Evolutionary conservation across 371 early-diverging fungal genomes (phyloP).

Genomic region (Mortierella sp.): DNA sequence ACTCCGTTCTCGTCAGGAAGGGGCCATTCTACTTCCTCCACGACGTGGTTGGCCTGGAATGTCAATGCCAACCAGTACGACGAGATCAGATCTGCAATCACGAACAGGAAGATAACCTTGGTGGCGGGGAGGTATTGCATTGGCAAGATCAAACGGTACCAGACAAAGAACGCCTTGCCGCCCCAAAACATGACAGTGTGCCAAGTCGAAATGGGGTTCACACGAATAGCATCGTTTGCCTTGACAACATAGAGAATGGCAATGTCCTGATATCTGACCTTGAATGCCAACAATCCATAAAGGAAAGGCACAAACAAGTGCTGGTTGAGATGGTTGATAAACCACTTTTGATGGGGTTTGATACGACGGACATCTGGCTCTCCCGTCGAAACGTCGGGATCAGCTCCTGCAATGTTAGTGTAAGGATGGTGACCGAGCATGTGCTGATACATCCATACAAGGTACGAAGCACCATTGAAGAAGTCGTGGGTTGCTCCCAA

Average conservation of each 20-base stretch:
- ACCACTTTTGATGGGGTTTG: conserved; percentile 63
- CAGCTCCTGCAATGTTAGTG: conserved; percentile 67
- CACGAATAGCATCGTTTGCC: conserved; percentile 59
- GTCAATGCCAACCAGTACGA: conserved; percentile 67
- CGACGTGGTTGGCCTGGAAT: conserved; percentile 74
- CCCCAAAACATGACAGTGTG: conserved; percentile 64
- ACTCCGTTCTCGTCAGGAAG: conserved; percentile 58
- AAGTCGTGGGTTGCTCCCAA: conserved; percentile 69
- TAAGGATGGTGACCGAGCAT: conserved; percentile 70
- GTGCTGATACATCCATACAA: conserved; percentile 70
- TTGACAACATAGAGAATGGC: conserved; percentile 58
- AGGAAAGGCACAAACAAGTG: conserved; percentile 62
- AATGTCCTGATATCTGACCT: conserved; percentile 66
- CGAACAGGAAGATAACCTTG: conserved; percentile 55
- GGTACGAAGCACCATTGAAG: conserved; percentile 65
- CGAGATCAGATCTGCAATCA: conserved; percentile 58
- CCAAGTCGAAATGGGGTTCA: conserved; percentile 59
- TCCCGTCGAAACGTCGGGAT: conserved; percentile 63
- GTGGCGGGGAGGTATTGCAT: conserved; percentile 41
- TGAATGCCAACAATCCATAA: conserved; percentile 64
- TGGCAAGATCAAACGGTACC: conserved; percentile 61
- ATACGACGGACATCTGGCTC: conserved; percentile 68
- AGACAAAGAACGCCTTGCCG: conserved; percentile 66
- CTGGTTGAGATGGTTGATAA: conserved; percentile 59
- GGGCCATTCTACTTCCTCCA: conserved; percentile 64